Evolutionary conservation across 2,329 filamentous ascomycete genomes (phyloP), one percentile per base, ranked within the genome.

Genomic region (Coniochaeta sp.): DNA sequence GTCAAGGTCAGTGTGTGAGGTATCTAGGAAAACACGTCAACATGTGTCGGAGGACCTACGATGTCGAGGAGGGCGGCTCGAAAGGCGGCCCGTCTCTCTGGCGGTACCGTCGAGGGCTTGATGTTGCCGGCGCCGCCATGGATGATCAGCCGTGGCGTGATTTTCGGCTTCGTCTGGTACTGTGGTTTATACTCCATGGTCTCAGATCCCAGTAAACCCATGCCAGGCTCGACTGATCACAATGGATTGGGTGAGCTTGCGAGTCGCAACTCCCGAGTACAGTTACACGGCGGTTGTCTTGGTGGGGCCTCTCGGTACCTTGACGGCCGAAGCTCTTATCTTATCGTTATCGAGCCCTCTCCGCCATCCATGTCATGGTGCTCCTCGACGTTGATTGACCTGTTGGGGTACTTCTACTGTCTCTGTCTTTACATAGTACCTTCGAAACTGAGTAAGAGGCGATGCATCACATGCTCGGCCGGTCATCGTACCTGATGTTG

Each of bases 51-150:
- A 24, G 34, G 11, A 38, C 78, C 71, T 65, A 90, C 84, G 66
- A 90, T 89, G 2, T 74, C 74, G 22, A 88, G 74, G 19, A 92
- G 80, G 0, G 87, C 82, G 28, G 75, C 66, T 58, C 85, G 82
- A 72, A 88, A 89, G 59, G 77, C 72, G 14, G 73, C 68, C 67
- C 87, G 89, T 62, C 82, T 78, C 19, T 81, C 76, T 0, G 81
- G 81, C 4, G 85, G 77, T 44, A 89, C 79, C 61, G 79, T 84
- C 8, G 77, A 71, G 3, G 82, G 86, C 28, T 79, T 79, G 65
- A 91, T 86, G 68, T 88, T 87, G 56, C 89, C 89, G 1, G 89
- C 89, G 36, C 89, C 89, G 68, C 89, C 89, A 67, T 90, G 88
- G 67, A 90, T 84, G 68, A 90, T 87, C 34, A 90, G 70, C 11